Conservation (phyloP, 495 filamentous ascomycete species). For the Podospora pseudoanserina region DNA sequence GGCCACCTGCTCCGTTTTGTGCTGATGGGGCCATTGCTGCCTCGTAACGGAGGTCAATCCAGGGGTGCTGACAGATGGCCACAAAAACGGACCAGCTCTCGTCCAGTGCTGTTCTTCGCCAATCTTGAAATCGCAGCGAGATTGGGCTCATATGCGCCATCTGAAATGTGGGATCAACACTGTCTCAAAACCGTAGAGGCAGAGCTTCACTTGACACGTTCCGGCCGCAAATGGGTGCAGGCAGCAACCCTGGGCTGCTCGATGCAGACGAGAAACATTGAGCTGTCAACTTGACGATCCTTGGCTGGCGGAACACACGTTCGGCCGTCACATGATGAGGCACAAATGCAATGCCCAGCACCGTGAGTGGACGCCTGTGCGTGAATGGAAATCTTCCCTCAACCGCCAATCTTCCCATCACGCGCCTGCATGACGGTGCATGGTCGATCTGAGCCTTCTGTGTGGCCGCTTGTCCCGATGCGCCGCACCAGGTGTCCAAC, state of each 20-base stretch:
- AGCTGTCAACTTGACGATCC: neutral
- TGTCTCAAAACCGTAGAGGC: slow-evolving; percentile 15
- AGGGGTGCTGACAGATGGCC: neutral
- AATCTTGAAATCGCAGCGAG: slow-evolving; percentile 13
- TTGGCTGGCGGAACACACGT: neutral
- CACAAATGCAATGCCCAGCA: slow-evolving; percentile 22
- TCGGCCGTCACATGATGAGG: slow-evolving; percentile 29
- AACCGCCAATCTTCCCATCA: slow-evolving; percentile 19
- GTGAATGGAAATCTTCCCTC: slow-evolving; percentile 23
- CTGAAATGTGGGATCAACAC: slow-evolving; percentile 12
- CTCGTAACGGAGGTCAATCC: slow-evolving; percentile 10
- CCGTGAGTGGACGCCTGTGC: slow-evolving; percentile 18
- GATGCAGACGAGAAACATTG: slow-evolving; percentile 5
- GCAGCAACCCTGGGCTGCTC: neutral
- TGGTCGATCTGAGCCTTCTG: slow-evolving; percentile 6
- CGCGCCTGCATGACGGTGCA: slow-evolving; percentile 17
- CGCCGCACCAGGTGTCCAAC: neutral
- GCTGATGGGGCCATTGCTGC: neutral
- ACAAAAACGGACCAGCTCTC: neutral
- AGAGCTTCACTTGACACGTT: slow-evolving; percentile 6
- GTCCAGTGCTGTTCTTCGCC: slow-evolving; percentile 3
- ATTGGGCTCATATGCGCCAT: slow-evolving; percentile 11
- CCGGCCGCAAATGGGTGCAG: slow-evolving; percentile 9
- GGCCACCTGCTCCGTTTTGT: slow-evolving; percentile 12
- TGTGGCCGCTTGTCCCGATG: slow-evolving; percentile 9